Evolutionary conservation across 768 basidiomycete genomes (phyloP), one percentile per base, ranked within the genome.

Genomic region (Hebeloma cylindrosporum): DNA sequence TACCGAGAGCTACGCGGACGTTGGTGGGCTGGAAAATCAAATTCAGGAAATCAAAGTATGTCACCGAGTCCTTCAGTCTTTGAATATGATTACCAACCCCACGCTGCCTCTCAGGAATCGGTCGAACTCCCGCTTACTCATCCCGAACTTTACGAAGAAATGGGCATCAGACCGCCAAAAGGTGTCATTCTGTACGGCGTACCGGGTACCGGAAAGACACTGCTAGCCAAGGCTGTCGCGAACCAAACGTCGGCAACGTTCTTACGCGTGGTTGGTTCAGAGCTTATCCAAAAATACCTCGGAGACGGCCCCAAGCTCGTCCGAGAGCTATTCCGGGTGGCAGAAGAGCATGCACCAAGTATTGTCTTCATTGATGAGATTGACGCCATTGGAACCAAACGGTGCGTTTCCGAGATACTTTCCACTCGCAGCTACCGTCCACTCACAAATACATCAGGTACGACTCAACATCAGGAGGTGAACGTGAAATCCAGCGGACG

Each of bases 291-390:
- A 74, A 99, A 98, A 64, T 99, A 98, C 63, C 88, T 99, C 31
- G 96, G 96, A 57, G 96, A 99, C 57, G 95, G 96, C 9, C 94
- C 95, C 21, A 99, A 98, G 69, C 83, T 98, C 26, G 96, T 99
- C 11, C 84, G 96, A 49, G 95, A 99, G 64, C 66, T 98, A 45
- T 99, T 99, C 83, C 78, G 93, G 43, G 92, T 93, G 2, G 96
- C 96, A 9, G 93, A 96, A 64, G 96, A 98, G 63, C 85, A 97
- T 59, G 96, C 96, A 4, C 96, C 96, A 2, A 93, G 91, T 76
- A 98, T 99, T 52, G 90, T 99, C 16, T 98, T 99, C 69, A 98
- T 99, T 62, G 96, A 99, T 65, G 96, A 99, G 67, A 97, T 99
- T 44, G 96, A 99, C 60, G 96, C 96, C 10, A 79, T 98, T 56